A percentile compares a stretch with the other conserved stretches of the same genome.
Conservation (phyloP, 805 yeast genomes). For the Pichia scutulata region DNA sequence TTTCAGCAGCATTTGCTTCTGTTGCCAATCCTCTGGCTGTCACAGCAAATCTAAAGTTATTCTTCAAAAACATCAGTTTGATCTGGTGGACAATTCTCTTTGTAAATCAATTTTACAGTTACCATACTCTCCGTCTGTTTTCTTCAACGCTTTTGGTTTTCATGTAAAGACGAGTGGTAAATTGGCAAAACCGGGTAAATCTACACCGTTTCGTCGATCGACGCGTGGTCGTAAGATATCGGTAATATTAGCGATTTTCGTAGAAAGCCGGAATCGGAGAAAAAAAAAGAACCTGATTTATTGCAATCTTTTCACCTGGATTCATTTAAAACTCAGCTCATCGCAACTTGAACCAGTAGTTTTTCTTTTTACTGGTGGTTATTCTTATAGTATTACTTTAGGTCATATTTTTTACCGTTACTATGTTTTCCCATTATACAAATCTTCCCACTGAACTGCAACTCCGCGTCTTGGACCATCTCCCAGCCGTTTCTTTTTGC, state of each 20-base stretch:
- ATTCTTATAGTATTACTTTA: no score
- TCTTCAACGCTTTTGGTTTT: not conserved
- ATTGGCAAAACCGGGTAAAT: not conserved
- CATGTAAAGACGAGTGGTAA: not conserved
- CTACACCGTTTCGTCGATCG: not conserved
- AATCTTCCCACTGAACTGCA: conserved; percentile 20
- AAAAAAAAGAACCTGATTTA: no score
- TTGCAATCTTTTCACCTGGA: not conserved
- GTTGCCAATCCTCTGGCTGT: not conserved
- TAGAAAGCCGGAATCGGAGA: not conserved
- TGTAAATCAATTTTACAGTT: not conserved
- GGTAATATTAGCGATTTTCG: not conserved
- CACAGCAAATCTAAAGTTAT: not conserved
- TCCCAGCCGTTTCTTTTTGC: conserved; percentile 12
- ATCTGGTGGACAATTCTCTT: not conserved
- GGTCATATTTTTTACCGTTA: not conserved
- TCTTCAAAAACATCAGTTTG: not conserved
- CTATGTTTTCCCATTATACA: not conserved
- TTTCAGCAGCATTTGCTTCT: not conserved
- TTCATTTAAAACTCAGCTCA: no score
- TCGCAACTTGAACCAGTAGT: no score
- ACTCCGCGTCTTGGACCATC: conserved; percentile 12
- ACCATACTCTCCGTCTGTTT: no score
- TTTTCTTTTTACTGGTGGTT: not conserved
- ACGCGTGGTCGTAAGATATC: not conserved